Evolutionary conservation across 2,329 filamentous ascomycete genomes (phyloP), one percentile per base, ranked within the genome.

Genomic region (Monilinia fructigena): DNA sequence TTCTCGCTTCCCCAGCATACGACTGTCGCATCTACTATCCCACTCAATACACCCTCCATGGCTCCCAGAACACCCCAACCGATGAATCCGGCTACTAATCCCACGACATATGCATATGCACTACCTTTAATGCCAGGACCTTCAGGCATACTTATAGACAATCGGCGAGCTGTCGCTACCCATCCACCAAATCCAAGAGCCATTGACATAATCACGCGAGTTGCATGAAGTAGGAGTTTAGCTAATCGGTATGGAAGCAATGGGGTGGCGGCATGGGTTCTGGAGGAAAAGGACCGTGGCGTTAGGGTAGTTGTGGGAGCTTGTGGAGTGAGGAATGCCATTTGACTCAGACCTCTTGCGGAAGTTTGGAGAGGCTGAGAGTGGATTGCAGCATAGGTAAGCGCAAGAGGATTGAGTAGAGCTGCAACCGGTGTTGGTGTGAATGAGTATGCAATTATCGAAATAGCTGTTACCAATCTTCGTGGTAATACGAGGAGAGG

Each of bases 1-100:
- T 89, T 84, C 79, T 99, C 95, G 74, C 92, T 97, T 35, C 91
- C 93, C 85, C 96, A 98, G 80, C 95, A 99, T 16, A 99, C 89
- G 31, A 98, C 85, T 47, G 92, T 88, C 3, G 90, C 93, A 77
- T 97, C 93, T 5, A 97, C 86, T 63, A 97, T 93, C 63, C 92
- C 92, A 62, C 91, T 91, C 31, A 97, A 80, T 23, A 96, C 90
- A 18, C 92, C 91, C 76, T 97, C 93, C 85, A 96, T 94, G 2
- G 93, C 90, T 35, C 93, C 92, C 61, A 99, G 82, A 0, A 98
- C 89, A 6, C 92, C 93, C 88, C 95, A 99, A 10, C 95, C 95
- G 72, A 99, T 97, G 65, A 94, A 93, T 68, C 91, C 92, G 20
- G 95, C 95, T 71, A 98, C 89, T 69, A 99, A 78, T 12, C 93